A percentile compares a stretch with the other conserved stretches of the same genome.
These are phyloP conservation scores for Candida yuanshanica DNA, from an alignment of 805 yeast species.

Conservation along the genomic window DNA sequence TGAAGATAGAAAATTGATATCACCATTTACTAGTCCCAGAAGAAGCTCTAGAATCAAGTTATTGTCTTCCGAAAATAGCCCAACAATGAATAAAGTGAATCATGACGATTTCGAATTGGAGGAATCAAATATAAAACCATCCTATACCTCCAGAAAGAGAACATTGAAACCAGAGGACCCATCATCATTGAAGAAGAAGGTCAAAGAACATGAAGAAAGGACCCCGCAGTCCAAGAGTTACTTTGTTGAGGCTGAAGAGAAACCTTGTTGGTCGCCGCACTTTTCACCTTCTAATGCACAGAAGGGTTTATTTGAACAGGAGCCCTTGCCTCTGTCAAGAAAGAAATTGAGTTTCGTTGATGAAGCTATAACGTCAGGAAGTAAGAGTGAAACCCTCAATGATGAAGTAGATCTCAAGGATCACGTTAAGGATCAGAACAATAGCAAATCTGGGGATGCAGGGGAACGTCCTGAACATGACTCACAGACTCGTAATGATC, in stretches of 20 bases:
- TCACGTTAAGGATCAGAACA: too few relatives aligned
- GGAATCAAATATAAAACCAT: neutral
- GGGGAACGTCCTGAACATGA: too few relatives aligned
- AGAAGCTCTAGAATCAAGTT: neutral
- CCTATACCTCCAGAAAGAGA: neutral
- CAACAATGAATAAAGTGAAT: neutral
- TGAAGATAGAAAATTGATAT: neutral
- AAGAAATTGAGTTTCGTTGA: neutral
- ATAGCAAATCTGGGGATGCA: too few relatives aligned
- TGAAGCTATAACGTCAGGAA: neutral
- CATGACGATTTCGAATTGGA: neutral
- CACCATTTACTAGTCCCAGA: neutral
- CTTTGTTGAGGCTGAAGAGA: constrained; percentile 19
- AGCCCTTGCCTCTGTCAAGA: neutral
- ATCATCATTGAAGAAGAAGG: neutral
- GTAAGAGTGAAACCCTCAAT: neutral
- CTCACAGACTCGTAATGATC: too few relatives aligned
- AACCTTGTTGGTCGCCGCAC: constrained; percentile 21
- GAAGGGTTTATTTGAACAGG: neutral
- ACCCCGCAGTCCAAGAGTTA: constrained; percentile 7
- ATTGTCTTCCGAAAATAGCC: neutral
- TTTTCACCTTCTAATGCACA: constrained; percentile 1
- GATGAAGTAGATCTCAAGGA: constrained; percentile 7
- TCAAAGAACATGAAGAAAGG: neutral
- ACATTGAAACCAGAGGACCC: neutral